Evolutionary conservation across 208 protist genomes (phyloP).

Genomic region (Leptomonas pyrrhocoris): DNA sequence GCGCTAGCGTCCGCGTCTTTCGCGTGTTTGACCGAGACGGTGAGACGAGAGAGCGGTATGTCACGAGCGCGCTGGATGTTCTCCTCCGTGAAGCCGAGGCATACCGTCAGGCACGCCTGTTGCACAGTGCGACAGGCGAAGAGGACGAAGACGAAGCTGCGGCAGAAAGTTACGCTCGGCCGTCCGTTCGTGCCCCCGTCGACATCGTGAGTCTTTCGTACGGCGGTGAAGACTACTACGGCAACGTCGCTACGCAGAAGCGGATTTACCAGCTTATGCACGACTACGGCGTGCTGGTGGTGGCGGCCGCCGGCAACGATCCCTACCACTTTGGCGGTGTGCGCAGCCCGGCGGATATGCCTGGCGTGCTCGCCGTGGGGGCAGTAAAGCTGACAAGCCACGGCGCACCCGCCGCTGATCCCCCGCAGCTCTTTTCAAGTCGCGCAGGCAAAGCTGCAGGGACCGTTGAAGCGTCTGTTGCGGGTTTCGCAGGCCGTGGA

Average conservation of each 20-base stretch:
- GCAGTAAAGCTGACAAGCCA: slow-evolving; percentile 29
- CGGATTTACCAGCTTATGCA: slow-evolving; percentile 65
- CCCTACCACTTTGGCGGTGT: slow-evolving; percentile 95
- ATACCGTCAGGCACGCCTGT: slow-evolving; percentile 4
- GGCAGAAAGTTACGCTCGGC: no score
- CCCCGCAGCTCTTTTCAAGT: background rate
- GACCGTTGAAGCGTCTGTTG: slow-evolving; percentile 32
- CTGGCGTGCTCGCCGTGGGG: slow-evolving; percentile 96
- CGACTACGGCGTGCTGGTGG: slow-evolving; percentile 91
- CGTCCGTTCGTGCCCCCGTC: background rate
- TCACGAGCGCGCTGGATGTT: slow-evolving; percentile 92
- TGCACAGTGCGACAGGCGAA: slow-evolving; percentile 30
- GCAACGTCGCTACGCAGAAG: slow-evolving; percentile 61
- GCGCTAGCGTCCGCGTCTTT: slow-evolving; percentile 90
- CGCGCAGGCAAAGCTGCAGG: no score
- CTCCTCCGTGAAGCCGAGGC: slow-evolving; percentile 24
- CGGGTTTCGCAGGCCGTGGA: slow-evolving; percentile 92
- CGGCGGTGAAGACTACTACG: slow-evolving; percentile 96
- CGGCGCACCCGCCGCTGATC: background rate
- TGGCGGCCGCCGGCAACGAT: slow-evolving; percentile 97
- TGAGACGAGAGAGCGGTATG: slow-evolving; percentile 92
- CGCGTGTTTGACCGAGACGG: slow-evolving; percentile 93
- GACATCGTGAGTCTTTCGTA: slow-evolving; percentile 96
- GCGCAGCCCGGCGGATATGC: slow-evolving; percentile 96
- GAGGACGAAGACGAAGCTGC: no score